phyloP scores from a whole-genome alignment of 1,284 basidiomycete genomes.

The Marasmius sp. region DNA sequence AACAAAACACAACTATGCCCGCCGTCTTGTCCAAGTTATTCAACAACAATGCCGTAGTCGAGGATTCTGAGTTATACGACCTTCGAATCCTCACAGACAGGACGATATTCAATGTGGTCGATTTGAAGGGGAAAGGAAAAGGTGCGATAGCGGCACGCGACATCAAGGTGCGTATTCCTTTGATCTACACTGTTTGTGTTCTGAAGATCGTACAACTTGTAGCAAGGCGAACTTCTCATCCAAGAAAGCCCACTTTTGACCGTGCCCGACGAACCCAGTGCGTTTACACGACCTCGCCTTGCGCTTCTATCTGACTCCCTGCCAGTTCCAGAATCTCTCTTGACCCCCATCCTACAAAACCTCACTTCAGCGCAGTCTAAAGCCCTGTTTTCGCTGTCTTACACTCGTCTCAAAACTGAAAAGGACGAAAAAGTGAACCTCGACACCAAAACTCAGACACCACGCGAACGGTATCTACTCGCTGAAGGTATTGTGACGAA shows the following conservation, averaged over 20 bases:
- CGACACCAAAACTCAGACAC: constrained; percentile 3
- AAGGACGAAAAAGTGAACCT: neutral
- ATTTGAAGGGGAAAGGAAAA: constrained; percentile 32
- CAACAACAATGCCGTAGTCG: neutral
- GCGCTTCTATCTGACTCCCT: neutral
- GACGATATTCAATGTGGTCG: neutral
- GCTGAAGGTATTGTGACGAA: constrained; percentile 64
- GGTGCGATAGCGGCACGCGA: constrained; percentile 38
- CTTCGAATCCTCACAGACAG: neutral
- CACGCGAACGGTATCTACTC: constrained; percentile 39
- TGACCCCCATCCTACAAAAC: neutral
- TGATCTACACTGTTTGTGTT: neutral
- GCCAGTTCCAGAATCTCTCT: constrained; percentile 28
- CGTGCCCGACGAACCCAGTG: constrained; percentile 48
- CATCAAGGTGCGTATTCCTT: constrained; percentile 29
- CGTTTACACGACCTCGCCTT: neutral
- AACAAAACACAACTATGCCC: neutral
- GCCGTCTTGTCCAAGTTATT: neutral
- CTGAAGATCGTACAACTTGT: neutral
- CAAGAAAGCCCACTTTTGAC: constrained; percentile 54
- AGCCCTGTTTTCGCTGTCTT: neutral
- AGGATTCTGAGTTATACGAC: neutral
- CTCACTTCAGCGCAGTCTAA: neutral
- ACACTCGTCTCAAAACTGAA: neutral
- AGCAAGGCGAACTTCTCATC: constrained; percentile 57